These are phyloP conservation scores for Litchi chinensis DNA, from an alignment of 345 rosid genomes.

Conservation along the genomic window DNA sequence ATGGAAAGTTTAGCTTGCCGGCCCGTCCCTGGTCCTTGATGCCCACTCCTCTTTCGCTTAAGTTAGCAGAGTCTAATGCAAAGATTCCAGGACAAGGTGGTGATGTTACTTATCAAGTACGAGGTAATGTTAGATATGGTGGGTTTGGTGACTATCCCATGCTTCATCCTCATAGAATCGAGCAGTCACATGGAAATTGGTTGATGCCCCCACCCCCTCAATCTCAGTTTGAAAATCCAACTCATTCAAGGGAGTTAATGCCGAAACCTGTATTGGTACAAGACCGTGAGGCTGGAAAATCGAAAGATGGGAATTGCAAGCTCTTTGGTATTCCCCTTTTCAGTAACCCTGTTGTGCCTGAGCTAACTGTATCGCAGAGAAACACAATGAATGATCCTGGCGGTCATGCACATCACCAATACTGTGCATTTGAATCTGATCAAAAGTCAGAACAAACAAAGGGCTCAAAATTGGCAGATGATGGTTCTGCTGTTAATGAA, in stretches of 20 bases:
- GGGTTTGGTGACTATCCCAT: slow-evolving; percentile 45
- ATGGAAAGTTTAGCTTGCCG: slow-evolving; percentile 46
- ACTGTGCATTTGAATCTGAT: slow-evolving; percentile 31
- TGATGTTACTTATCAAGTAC: slow-evolving; percentile 41
- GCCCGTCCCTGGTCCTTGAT: slow-evolving; percentile 52
- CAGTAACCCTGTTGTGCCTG: slow-evolving; percentile 37
- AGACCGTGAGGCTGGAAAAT: slow-evolving; percentile 43
- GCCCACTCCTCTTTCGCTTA: slow-evolving; percentile 53
- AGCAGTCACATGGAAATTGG: slow-evolving; percentile 57
- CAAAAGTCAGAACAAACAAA: slow-evolving; percentile 41
- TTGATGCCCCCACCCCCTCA: slow-evolving; percentile 47
- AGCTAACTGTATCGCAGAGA: slow-evolving; percentile 30
- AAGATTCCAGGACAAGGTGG: slow-evolving; percentile 35
- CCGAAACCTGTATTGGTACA: slow-evolving; percentile 35
- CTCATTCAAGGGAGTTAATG: slow-evolving; percentile 41
- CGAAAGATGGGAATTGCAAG: slow-evolving; percentile 59
- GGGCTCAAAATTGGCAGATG: slow-evolving; percentile 39
- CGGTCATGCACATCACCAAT: slow-evolving; percentile 31
- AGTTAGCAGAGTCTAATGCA: slow-evolving; percentile 39
- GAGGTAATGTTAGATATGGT: slow-evolving; percentile 40
- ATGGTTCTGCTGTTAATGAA: slow-evolving; percentile 36
- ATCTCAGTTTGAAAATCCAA: slow-evolving; percentile 42
- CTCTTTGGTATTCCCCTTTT: slow-evolving; percentile 76
- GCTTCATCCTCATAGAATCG: slow-evolving; percentile 41
- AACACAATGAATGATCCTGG: slow-evolving; percentile 30